Percentiles rank a stretch among this genome's conserved stretches.
These are phyloP conservation scores for Colletotrichum karsti DNA, from an alignment of 2,329 filamentous ascomycete genomes.

Conservation along the genomic window DNA sequence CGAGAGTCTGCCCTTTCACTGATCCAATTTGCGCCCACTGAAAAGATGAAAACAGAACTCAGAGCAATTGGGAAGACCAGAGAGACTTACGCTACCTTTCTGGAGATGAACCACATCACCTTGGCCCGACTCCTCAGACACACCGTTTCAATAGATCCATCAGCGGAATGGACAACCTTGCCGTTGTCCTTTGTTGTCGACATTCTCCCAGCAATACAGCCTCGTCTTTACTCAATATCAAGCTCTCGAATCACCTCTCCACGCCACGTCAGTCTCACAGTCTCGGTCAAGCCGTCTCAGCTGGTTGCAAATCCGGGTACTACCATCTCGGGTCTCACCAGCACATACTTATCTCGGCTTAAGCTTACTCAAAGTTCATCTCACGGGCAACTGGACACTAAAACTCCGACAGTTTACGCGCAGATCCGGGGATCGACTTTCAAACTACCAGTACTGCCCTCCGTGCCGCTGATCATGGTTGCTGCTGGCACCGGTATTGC, in stretches of 20 bases:
- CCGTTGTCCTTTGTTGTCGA: neutral
- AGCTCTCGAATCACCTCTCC: neutral
- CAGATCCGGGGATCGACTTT: conserved; percentile 43
- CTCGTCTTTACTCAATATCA: neutral
- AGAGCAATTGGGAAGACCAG: neutral
- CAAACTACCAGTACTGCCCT: conserved; percentile 50
- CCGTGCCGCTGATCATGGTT: conserved; percentile 60
- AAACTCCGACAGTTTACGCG: neutral
- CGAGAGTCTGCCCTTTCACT: neutral
- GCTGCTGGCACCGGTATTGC: conserved; percentile 59
- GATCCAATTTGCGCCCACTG: neutral
- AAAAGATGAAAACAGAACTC: neutral
- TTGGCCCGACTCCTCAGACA: neutral
- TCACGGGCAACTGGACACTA: neutral
- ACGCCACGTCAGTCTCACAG: neutral
- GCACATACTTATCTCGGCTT: neutral
- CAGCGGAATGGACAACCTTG: neutral
- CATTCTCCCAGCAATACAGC: neutral
- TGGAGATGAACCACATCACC: neutral
- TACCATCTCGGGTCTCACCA: neutral
- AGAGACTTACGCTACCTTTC: neutral
- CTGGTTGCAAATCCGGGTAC: neutral
- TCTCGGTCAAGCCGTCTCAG: neutral
- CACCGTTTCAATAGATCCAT: neutral
- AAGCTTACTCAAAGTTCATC: neutral